These are phyloP conservation scores for Salix suchowensis DNA, from an alignment of 345 rosid species.

Conservation along the genomic window DNA sequence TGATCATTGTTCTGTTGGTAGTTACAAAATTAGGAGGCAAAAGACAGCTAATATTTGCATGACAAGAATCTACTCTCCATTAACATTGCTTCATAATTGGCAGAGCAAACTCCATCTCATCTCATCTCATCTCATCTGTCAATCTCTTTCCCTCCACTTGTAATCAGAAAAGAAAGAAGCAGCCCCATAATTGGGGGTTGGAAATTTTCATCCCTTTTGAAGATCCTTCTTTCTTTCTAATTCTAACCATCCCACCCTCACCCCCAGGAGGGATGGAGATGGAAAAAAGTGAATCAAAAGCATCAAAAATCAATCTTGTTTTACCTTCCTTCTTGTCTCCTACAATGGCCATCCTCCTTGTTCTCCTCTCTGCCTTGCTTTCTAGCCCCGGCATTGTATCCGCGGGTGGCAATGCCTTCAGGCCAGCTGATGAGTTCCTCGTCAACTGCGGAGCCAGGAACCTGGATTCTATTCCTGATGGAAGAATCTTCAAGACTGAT, in stretches of 20 bases:
- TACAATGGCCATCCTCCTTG: slow-evolving; percentile 50
- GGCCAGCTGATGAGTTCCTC: slow-evolving; percentile 54
- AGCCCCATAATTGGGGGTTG: slow-evolving; percentile 9
- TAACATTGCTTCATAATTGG: slow-evolving; percentile 7
- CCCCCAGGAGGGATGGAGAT: slow-evolving; percentile 60
- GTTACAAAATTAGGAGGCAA: neutral
- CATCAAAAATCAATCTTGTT: slow-evolving; percentile 15
- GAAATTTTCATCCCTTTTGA: neutral
- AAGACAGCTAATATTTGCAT: neutral
- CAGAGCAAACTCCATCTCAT: neutral
- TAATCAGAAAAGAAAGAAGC: neutral
- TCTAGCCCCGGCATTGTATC: neutral
- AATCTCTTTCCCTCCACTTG: slow-evolving; percentile 15
- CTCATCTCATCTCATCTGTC: neutral
- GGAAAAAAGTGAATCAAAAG: slow-evolving; percentile 20
- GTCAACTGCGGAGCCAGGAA: slow-evolving; percentile 55
- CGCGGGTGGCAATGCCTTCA: slow-evolving; percentile 12
- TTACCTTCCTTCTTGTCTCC: slow-evolving; percentile 23
- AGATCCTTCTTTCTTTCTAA: neutral
- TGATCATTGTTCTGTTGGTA: neutral
- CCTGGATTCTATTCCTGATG: slow-evolving; percentile 45
- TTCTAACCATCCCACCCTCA: slow-evolving; percentile 11
- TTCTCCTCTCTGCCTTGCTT: slow-evolving; percentile 20
- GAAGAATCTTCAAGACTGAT: slow-evolving; percentile 60
- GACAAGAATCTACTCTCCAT: neutral